phyloP scores from a whole-genome alignment of 768 basidiomycete species.

The Psilocybe cyanescens region DNA sequence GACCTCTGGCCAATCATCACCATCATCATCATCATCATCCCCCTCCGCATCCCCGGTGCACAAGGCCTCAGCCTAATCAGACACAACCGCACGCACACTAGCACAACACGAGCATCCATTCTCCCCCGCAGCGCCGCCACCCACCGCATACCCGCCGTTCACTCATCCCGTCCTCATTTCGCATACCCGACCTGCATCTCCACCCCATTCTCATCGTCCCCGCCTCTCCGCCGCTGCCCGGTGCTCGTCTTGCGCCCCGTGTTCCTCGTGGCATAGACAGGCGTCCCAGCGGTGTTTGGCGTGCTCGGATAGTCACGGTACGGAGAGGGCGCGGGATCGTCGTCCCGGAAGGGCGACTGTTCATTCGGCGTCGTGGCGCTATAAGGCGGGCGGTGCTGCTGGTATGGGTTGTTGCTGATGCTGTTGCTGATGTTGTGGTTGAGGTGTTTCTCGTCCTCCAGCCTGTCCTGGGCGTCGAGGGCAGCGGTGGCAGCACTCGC shows the following conservation, averaged over 20 bases:
- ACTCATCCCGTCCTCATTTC: conserved; percentile 14
- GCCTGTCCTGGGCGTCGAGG: conserved; percentile 44
- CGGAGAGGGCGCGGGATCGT: conserved; percentile 21
- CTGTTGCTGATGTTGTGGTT: conserved; percentile 8
- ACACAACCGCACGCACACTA: not conserved
- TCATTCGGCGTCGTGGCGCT: conserved; percentile 16
- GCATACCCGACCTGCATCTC: conserved; percentile 44
- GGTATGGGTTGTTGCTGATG: conserved; percentile 27
- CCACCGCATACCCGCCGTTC: not conserved
- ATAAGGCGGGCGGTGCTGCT: conserved; percentile 16
- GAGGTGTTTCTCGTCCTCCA: conserved; percentile 31
- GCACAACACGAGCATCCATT: not conserved
- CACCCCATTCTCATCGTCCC: conserved; percentile 32
- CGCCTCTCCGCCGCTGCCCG: conserved; percentile 26
- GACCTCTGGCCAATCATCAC: not conserved
- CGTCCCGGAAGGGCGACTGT: conserved; percentile 26
- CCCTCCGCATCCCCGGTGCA: not conserved
- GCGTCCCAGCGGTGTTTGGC: conserved; percentile 24
- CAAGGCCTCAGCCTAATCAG: not conserved
- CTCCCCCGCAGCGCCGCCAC: not conserved
- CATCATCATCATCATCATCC: not conserved
- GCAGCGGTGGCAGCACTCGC: conserved; percentile 77
- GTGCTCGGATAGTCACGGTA: conserved; percentile 17
- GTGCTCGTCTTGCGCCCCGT: conserved; percentile 17
- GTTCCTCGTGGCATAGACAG: conserved; percentile 25